Evolutionary conservation across 2,329 filamentous ascomycete genomes (phyloP), one percentile per base, ranked within the genome.

Genomic region (Pseudocercospora ulei): DNA sequence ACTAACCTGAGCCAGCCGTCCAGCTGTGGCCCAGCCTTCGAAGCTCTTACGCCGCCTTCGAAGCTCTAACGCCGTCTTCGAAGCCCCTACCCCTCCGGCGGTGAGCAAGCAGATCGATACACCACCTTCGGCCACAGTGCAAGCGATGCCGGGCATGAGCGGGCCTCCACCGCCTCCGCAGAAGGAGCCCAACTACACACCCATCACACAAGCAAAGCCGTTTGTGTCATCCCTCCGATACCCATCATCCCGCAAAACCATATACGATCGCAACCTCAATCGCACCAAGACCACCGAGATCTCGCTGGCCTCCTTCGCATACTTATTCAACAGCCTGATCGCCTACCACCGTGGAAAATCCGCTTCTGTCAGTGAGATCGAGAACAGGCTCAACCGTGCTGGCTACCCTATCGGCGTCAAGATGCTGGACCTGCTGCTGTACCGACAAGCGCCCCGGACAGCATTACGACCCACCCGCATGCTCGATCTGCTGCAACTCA

Each of bases 251-350:
- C 85, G 86, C 67, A 96, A 96, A 68, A 94, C 86, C 49, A 96
- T 98, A 67, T 98, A 96, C 69, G 86, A 95, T 69, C 76, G 90
- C 39, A 86, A 93, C 46, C 71, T 96, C 46, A 95, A 95, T 65
- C 82, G 90, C 49, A 81, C 79, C 54, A 83, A 85, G 61, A 84
- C 82, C 54, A 75, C 82, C 42, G 88, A 96, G 69, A 76, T 92
- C 51, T 94, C 86, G 62, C 82, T 92, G 59, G 77, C 90, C 7
- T 86, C 84, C 64, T 96, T 98, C 65, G 88, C 90, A 26, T 96
- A 93, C 63, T 71, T 98, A 43, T 96, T 98, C 61, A 80, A 81
- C 44, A 88, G 95, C 68, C 94, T 96, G 82, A 87, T 98, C 34
- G 80, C 78, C 56, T 96, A 96, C 63, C 88, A 90, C 52, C 90